phyloP scores from a whole-genome alignment of 805 yeast genomes.

The Zygosaccharomyces lentus region DNA sequence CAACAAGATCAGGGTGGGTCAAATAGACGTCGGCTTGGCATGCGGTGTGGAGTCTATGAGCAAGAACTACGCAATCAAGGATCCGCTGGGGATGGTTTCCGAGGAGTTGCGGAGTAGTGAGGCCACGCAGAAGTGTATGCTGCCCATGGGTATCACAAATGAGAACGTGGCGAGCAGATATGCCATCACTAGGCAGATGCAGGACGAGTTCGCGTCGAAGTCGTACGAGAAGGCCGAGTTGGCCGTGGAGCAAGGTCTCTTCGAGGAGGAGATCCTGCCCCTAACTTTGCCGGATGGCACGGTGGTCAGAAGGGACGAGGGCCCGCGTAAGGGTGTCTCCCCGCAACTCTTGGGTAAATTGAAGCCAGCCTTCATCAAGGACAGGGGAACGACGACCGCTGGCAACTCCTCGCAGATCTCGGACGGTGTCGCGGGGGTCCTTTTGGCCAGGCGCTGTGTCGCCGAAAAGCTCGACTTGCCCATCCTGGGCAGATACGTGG shows the following conservation, averaged over 20 bases:
- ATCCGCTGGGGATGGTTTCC: slow-evolving; percentile 60
- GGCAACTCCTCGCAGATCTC: slow-evolving; percentile 96
- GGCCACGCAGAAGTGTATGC: slow-evolving; percentile 67
- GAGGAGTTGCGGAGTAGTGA: slow-evolving; percentile 41
- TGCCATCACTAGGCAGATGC: slow-evolving; percentile 60
- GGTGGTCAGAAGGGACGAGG: slow-evolving; percentile 69
- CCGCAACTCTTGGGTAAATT: slow-evolving; percentile 68
- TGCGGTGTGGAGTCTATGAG: slow-evolving; percentile 95
- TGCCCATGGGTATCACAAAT: slow-evolving; percentile 96
- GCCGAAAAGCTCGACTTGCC: slow-evolving; percentile 73
- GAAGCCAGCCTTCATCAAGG: slow-evolving; percentile 79
- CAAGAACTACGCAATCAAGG: slow-evolving; percentile 71
- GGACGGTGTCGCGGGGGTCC: slow-evolving; percentile 91
- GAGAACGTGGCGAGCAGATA: slow-evolving; percentile 80
- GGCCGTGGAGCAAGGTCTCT: slow-evolving; percentile 68
- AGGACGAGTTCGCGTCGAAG: slow-evolving; percentile 84
- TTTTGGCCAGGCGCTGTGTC: slow-evolving; percentile 77
- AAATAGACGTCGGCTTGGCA: slow-evolving; percentile 86
- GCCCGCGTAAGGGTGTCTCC: slow-evolving; percentile 85
- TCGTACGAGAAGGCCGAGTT: slow-evolving; percentile 81
- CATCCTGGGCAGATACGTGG: slow-evolving; percentile 74
- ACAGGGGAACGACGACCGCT: slow-evolving; percentile 80
- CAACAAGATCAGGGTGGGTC: slow-evolving; percentile 79
- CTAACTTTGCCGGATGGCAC: slow-evolving; percentile 49
- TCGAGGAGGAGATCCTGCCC: slow-evolving; percentile 86